A percentile compares a stretch with the other conserved stretches of the same genome.
Conservation (phyloP, 495 filamentous ascomycete genomes). For the Letharia columbiana region DNA sequence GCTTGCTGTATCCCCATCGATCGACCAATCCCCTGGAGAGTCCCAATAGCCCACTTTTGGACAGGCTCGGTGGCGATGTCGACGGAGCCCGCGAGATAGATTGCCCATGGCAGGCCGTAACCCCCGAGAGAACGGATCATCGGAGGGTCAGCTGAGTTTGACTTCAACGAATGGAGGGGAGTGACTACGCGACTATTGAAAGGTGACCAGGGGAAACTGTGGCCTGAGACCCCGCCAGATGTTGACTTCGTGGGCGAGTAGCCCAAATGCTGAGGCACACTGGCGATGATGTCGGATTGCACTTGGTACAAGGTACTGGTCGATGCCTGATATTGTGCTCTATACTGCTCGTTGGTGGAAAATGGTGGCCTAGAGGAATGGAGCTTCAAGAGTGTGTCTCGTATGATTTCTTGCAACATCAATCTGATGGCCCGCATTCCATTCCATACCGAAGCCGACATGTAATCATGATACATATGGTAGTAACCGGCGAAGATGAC, state of each 20-base stretch:
- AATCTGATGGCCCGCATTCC: not conserved
- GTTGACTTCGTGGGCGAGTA: not conserved
- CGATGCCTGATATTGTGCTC: not conserved
- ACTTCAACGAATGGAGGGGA: not conserved
- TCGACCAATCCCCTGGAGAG: slow-evolving; percentile 36
- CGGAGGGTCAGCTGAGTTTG: not conserved
- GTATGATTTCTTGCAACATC: not conserved
- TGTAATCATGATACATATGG: not conserved
- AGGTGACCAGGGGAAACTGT: not conserved
- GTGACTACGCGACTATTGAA: not conserved
- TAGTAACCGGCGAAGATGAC: not conserved
- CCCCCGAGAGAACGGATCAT: not conserved
- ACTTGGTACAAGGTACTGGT: not conserved
- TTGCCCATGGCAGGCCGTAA: slow-evolving; percentile 36
- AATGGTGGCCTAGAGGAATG: not conserved
- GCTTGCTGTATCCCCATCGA: slow-evolving; percentile 44
- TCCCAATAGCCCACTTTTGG: slow-evolving; percentile 37
- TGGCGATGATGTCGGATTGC: not conserved
- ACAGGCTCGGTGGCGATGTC: slow-evolving; percentile 32
- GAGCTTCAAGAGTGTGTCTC: not conserved
- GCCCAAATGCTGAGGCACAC: slow-evolving; percentile 6
- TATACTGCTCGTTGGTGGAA: not conserved
- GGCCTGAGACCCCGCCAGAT: not conserved
- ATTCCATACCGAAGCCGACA: not conserved
- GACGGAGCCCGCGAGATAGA: slow-evolving; percentile 36